Conservation (phyloP, 2,329 filamentous ascomycete species). For the Clonostachys solani region DNA sequence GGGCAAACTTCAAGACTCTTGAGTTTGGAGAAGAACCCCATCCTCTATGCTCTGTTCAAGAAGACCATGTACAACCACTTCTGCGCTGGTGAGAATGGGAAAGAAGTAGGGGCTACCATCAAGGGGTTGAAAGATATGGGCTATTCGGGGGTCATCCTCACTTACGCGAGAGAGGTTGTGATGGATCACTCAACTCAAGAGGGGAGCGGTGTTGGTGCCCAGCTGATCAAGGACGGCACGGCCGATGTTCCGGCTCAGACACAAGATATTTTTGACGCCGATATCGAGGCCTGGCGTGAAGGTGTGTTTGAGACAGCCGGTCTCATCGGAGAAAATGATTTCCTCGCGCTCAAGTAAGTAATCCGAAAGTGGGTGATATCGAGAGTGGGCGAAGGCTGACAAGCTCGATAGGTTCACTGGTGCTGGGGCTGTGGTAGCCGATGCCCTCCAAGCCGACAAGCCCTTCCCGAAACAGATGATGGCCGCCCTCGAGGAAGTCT, state of each 20-base stretch:
- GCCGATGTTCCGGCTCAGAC: too few relatives aligned
- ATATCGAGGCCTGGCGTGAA: neutral
- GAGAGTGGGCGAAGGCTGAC: neutral
- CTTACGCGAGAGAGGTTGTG: conserved; percentile 45
- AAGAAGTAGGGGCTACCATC: conserved; percentile 39
- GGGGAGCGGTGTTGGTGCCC: too few relatives aligned
- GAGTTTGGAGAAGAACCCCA: conserved; percentile 34
- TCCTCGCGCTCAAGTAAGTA: conserved; percentile 50
- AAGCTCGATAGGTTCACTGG: conserved; percentile 65
- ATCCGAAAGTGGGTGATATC: neutral
- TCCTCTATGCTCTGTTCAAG: conserved; percentile 35
- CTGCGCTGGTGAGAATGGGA: conserved; percentile 45
- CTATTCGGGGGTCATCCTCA: conserved; percentile 46
- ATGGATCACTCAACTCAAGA: too few relatives aligned
- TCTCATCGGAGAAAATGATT: conserved; percentile 34
- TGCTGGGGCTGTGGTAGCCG: conserved; percentile 64
- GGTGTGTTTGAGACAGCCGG: neutral
- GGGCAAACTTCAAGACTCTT: too few relatives aligned
- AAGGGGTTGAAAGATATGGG: conserved; percentile 39
- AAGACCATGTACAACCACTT: conserved; percentile 50
- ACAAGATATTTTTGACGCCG: too few relatives aligned
- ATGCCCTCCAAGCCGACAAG: conserved; percentile 53
- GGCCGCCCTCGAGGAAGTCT: conserved; percentile 64
- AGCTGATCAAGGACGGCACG: too few relatives aligned
- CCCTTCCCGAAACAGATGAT: conserved; percentile 58